phyloP scores from a whole-genome alignment of 2,329 filamentous ascomycete species.

The Nemania sp. region DNA sequence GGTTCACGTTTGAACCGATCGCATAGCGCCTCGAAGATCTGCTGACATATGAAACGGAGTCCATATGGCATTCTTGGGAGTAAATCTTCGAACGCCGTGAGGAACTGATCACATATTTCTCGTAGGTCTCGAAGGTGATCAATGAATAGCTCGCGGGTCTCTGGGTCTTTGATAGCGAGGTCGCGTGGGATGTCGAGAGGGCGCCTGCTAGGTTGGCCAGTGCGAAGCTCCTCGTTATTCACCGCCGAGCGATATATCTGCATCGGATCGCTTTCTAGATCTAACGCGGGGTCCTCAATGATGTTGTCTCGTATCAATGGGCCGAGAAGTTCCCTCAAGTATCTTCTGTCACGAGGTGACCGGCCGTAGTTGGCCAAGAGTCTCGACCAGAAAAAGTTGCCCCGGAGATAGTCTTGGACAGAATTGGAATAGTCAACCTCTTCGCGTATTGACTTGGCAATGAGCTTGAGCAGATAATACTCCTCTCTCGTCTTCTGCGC shows the following conservation, averaged over 20 bases:
- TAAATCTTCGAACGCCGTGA: conserved; percentile 78
- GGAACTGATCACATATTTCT: conserved; percentile 92
- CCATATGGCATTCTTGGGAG: conserved; percentile 91
- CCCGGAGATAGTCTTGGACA: conserved; percentile 83
- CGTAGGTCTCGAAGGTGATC: conserved; percentile 91
- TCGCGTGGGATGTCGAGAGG: conserved; percentile 86
- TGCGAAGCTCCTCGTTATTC: conserved; percentile 95
- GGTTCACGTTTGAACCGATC: conserved; percentile 80
- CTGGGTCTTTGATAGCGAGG: conserved; percentile 91
- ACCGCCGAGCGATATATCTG: conserved; percentile 96
- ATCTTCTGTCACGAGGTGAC: conserved; percentile 90
- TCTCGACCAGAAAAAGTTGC: conserved; percentile 92
- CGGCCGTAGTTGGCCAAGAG: conserved; percentile 85
- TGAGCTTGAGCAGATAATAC: conserved; percentile 91
- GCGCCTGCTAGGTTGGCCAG: conserved; percentile 79
- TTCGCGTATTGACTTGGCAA: conserved; percentile 80
- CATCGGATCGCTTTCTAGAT: conserved; percentile 95
- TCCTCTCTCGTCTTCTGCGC: conserved; percentile 96
- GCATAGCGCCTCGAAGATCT: conserved; percentile 80
- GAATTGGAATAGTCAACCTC: conserved; percentile 76
- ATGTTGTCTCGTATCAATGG: conserved; percentile 89
- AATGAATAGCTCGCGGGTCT: conserved; percentile 91
- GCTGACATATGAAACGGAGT: conserved; percentile 82
- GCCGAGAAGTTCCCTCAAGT: conserved; percentile 82
- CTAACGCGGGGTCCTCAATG: conserved; percentile 85